These are phyloP conservation scores for Mallotus nudiflorus DNA, from an alignment of 345 rosid genomes.

Conservation along the genomic window DNA sequence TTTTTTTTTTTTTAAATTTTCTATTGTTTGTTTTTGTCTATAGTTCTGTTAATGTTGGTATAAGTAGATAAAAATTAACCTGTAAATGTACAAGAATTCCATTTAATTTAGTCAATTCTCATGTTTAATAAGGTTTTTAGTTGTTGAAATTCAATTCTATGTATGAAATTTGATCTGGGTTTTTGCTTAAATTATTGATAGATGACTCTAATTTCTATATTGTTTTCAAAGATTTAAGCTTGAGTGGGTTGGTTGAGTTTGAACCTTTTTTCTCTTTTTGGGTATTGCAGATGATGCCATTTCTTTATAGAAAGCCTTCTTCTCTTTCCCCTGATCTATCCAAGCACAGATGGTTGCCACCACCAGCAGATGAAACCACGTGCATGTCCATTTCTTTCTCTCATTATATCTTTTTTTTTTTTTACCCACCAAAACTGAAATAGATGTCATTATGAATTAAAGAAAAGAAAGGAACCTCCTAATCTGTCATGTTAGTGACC, in stretches of 20 bases:
- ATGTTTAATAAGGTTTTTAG: too few species aligned
- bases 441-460: background rate
- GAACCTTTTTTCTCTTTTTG: background rate
- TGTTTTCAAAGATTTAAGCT: background rate
- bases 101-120: too few species aligned
- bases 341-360: slow-evolving; percentile 22
- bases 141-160: too few species aligned
- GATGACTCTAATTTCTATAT: background rate
- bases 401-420: too few species aligned
- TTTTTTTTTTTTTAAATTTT: too few species aligned
- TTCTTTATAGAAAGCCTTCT: slow-evolving; percentile 6
- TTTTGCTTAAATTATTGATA: background rate
- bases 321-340: slow-evolving; percentile 5
- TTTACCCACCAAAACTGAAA: background rate
- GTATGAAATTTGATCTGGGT: background rate
- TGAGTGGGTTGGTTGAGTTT: background rate
- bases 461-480: slow-evolving; percentile 8
- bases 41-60: too few species aligned
- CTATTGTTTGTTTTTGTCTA: too few species aligned
- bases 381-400: slow-evolving; percentile 43
- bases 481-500: slow-evolving; percentile 29
- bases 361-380: slow-evolving; percentile 49
- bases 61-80: too few species aligned
- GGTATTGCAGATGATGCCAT: slow-evolving; percentile 6
- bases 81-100: too few species aligned